Conservation (phyloP, 768 basidiomycete genomes). For the Serendipita sp. region DNA sequence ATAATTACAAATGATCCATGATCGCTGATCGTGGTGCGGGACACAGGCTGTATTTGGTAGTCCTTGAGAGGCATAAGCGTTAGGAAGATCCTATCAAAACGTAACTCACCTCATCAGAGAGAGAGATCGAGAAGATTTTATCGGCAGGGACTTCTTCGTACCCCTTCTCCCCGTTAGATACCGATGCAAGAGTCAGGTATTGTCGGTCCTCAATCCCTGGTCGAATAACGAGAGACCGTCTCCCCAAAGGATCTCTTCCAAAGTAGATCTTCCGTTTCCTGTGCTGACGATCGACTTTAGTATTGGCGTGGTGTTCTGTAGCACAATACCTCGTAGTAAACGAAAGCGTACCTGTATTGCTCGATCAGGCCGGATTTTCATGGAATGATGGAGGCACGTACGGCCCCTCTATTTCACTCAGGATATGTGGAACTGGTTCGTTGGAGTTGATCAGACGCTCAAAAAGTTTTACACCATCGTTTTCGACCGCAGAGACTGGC, state of each 20-base stretch:
- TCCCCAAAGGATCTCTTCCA: slow-evolving; percentile 68
- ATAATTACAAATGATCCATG: not conserved
- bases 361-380: not conserved
- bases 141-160: slow-evolving; percentile 50
- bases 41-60: slow-evolving; percentile 1
- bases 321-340: slow-evolving; percentile 47
- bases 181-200: slow-evolving; percentile 47
- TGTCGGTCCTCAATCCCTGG: slow-evolving; percentile 32
- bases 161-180: slow-evolving; percentile 34
- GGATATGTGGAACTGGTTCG: slow-evolving; percentile 27
- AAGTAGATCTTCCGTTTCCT: slow-evolving; percentile 39
- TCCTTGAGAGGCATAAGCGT: not conserved
- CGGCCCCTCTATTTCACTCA: slow-evolving; percentile 66
- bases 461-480: slow-evolving; percentile 50
- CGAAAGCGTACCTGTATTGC: slow-evolving; percentile 51
- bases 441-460: slow-evolving; percentile 15
- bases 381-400: slow-evolving; percentile 25
- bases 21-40: not conserved
- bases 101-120: not conserved
- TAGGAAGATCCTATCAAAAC: not conserved
- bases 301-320: not conserved
- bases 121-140: slow-evolving; percentile 26
- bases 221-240: slow-evolving; percentile 68
- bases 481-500: slow-evolving; percentile 42
- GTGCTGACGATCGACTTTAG: not conserved